Conservation (phyloP, 169 alveolate species). For the Plasmodium gaboni region DNA sequence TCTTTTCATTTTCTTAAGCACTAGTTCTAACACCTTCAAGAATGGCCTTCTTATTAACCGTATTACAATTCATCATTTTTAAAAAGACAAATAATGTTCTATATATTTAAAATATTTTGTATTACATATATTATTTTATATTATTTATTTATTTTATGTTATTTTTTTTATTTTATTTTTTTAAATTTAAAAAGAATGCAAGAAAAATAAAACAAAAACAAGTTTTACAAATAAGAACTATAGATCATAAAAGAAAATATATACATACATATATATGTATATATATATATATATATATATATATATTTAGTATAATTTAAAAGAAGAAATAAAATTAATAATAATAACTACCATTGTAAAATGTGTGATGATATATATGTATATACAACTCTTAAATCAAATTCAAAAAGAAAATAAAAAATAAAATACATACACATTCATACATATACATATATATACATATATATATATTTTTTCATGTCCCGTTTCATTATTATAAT, state of each 20-base stretch:
- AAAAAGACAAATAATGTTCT: not conserved
- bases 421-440: not conserved
- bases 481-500: not conserved
- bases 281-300: no score
- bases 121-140: no score
- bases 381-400: constrained; percentile 33
- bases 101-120: not conserved
- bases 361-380: not conserved
- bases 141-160: no score
- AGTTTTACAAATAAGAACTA: not conserved
- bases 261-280: no score
- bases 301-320: no score
- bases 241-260: not conserved
- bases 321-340: not conserved
- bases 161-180: not conserved
- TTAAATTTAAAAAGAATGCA: not conserved
- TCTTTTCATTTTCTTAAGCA: no score
- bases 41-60: constrained; percentile 16
- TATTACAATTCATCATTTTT: constrained; percentile 21
- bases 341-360: not conserved
- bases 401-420: constrained; percentile 40
- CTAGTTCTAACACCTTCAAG: constrained; percentile 20
- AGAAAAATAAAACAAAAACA: constrained; percentile 20
- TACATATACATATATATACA: not conserved
- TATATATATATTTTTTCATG: not conserved